Percentiles rank a stretch among this genome's conserved stretches.
Evolutionary conservation across 2,329 filamentous ascomycete genomes (phyloP).

Genomic region (Coniella lustricola): DNA sequence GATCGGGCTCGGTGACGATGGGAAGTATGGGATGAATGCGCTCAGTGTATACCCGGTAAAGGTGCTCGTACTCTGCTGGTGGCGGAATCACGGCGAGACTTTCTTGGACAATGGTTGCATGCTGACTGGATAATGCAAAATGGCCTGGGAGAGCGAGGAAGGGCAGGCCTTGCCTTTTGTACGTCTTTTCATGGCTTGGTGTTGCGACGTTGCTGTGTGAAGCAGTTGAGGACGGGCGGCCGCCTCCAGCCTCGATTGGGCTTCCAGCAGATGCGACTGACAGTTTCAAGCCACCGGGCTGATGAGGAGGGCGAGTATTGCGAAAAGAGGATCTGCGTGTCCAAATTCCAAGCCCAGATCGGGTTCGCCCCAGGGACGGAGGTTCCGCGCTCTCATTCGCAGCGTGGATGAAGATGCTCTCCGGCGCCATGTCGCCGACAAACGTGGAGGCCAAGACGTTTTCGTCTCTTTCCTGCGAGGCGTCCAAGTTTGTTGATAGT

Average conservation of each 20-base stretch:
- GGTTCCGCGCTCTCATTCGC: slow-evolving; percentile 5
- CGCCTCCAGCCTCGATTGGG: no score
- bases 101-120: slow-evolving; percentile 17
- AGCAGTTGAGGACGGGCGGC: no score
- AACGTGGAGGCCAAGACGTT: slow-evolving; percentile 30
- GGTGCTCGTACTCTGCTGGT: slow-evolving; percentile 35
- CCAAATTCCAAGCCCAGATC: slow-evolving; percentile 12
- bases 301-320: no score
- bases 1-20: slow-evolving; percentile 34
- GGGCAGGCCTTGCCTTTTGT: neutral
- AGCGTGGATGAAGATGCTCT: slow-evolving; percentile 26
- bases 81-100: slow-evolving; percentile 43
- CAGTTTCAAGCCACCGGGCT: no score
- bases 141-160: neutral
- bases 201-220: neutral
- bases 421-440: slow-evolving; percentile 24
- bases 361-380: slow-evolving; percentile 1
- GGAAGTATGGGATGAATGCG: slow-evolving; percentile 51
- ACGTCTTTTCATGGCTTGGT: no score
- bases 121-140: neutral
- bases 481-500: slow-evolving; percentile 20
- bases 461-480: slow-evolving; percentile 23
- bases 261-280: no score
- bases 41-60: slow-evolving; percentile 41
- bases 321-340: no score